phyloP scores from a whole-genome alignment of 1,284 basidiomycete species.

The Rugosomyces carneus region DNA sequence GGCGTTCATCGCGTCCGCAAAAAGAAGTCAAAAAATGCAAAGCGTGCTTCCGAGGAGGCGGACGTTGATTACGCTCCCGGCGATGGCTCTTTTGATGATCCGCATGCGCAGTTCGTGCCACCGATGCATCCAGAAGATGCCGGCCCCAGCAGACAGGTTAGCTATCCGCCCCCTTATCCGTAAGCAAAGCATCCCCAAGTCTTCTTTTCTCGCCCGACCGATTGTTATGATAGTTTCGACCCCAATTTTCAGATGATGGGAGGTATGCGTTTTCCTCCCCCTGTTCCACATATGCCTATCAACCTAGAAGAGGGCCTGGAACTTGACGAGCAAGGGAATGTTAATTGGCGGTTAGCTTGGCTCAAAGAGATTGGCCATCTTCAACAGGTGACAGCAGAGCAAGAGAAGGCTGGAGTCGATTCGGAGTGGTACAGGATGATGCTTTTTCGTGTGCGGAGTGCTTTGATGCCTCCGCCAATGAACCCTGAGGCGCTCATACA shows the following conservation, averaged over 20 bases:
- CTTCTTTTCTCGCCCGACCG: constrained; percentile 8
- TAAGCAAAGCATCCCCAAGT: constrained; percentile 25
- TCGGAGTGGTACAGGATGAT: constrained; percentile 81
- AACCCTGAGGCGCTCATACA: constrained; percentile 54
- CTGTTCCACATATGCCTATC: constrained; percentile 44
- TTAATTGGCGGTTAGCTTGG: constrained; percentile 74
- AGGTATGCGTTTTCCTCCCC: constrained; percentile 55
- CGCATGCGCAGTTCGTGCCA: constrained; percentile 48
- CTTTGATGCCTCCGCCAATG: constrained; percentile 57
- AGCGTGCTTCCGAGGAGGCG: constrained; percentile 44
- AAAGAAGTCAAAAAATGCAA: constrained; percentile 62
- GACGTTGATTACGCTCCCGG: constrained; percentile 58
- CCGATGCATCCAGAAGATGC: constrained; percentile 52
- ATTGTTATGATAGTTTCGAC: constrained; percentile 46
- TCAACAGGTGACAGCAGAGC: constrained; percentile 65
- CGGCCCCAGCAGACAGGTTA: constrained; percentile 46
- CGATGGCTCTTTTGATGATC: constrained; percentile 41
- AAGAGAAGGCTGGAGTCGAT: constrained; percentile 71
- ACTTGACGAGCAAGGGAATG: constrained; percentile 68
- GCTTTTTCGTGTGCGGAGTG: constrained; percentile 64
- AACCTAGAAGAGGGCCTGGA: constrained; percentile 62
- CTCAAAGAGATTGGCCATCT: constrained; percentile 70
- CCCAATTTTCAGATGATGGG: constrained; percentile 61
- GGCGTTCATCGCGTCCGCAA: constrained; percentile 80
- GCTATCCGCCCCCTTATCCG: constrained; percentile 53